Percentiles rank a stretch among this genome's conserved stretches.
phyloP scores from a whole-genome alignment of 2,329 filamentous ascomycete genomes.

The Lojkania enalia region DNA sequence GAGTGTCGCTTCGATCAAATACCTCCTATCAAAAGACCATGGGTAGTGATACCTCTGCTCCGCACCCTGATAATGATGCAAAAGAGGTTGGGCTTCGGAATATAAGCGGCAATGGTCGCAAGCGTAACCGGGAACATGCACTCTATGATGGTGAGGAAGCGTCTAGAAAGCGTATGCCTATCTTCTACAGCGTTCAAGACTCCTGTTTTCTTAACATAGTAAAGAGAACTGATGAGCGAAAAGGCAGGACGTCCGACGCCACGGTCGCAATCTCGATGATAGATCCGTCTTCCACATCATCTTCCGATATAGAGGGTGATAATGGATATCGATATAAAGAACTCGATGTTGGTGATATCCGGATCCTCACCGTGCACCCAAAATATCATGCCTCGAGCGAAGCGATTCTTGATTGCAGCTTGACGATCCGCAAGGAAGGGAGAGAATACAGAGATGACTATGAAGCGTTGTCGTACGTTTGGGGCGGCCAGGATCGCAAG shows the following conservation, averaged over 20 bases:
- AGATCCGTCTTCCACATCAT: not conserved
- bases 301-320: not conserved
- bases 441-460: not conserved
- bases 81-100: no score
- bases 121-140: no score
- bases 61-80: no score
- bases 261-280: not conserved
- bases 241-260: not conserved
- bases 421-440: not conserved
- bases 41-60: no score
- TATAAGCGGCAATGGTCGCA: no score
- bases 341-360: not conserved
- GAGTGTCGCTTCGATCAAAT: no score
- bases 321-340: not conserved
- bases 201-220: no score
- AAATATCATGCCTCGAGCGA: not conserved
- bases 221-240: no score
- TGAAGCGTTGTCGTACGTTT: slow-evolving; percentile 4
- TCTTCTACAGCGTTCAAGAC: no score
- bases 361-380: not conserved
- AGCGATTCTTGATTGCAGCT: not conserved
- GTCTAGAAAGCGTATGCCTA: no score
- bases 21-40: no score
- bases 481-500: not conserved
- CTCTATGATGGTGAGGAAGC: no score